Conservation (phyloP, 2,329 filamentous ascomycete species). For the Fusarium sp. region DNA sequence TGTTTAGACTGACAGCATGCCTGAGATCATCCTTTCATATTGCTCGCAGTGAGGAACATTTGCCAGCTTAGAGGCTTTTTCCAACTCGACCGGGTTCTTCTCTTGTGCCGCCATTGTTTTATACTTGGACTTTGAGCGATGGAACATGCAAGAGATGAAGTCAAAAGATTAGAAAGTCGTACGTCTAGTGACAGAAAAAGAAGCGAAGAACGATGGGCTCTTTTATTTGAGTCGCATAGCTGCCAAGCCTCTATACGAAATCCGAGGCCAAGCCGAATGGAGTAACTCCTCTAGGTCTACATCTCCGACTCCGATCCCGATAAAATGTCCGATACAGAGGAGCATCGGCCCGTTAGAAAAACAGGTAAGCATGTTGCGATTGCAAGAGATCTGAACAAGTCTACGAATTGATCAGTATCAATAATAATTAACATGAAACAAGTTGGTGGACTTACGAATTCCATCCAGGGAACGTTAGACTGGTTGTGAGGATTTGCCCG, state of each 20-base stretch:
- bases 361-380: slow-evolving; percentile 39
- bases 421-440: fast-evolving
- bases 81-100: slow-evolving; percentile 28
- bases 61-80: slow-evolving; percentile 50
- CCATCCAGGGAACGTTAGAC: slow-evolving; percentile 48
- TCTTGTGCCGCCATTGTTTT: slow-evolving; percentile 19
- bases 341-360: slow-evolving; percentile 24
- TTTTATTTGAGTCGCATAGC: slow-evolving; percentile 2
- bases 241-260: neutral
- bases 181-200: no score
- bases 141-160: no score
- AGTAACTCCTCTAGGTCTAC: neutral
- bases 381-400: slow-evolving; percentile 34
- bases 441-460: slow-evolving; percentile 41
- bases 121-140: no score
- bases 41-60: slow-evolving; percentile 69
- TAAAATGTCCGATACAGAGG: neutral
- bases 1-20: slow-evolving; percentile 62
- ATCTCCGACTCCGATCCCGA: slow-evolving; percentile 16
- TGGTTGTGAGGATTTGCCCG: slow-evolving; percentile 23
- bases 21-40: slow-evolving; percentile 74
- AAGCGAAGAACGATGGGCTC: no score
- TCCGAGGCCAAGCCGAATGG: slow-evolving; percentile 23
- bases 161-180: no score
- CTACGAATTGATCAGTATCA: neutral